Conservation (phyloP, 345 rosid genomes). For the Bruguiera sexangula region DNA sequence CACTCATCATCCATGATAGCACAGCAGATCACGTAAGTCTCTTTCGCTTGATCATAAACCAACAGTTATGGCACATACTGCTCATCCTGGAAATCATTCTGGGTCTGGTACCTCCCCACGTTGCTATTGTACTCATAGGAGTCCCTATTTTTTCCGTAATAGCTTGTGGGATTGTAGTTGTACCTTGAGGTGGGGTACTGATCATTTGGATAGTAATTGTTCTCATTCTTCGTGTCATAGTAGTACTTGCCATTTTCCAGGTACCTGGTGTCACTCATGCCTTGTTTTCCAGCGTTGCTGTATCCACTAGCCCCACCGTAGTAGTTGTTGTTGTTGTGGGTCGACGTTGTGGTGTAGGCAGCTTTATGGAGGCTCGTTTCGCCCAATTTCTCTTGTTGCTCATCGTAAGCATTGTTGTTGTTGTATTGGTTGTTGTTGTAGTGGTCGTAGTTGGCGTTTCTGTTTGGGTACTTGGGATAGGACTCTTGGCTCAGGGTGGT, state of each 20-base stretch:
- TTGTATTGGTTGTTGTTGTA: conserved; percentile 9
- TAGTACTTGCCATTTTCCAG: conserved; percentile 22
- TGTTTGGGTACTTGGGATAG: conserved; percentile 29
- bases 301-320: background rate
- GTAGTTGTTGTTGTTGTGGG: conserved; percentile 1
- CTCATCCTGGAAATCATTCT: conserved; percentile 18
- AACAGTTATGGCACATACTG: conserved; percentile 9
- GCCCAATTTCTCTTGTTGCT: conserved; percentile 11
- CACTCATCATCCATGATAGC: no score
- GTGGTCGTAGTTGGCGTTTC: conserved; percentile 16
- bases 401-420: conserved; percentile 4
- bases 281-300: conserved; percentile 15
- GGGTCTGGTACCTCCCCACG: conserved; percentile 18
- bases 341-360: background rate
- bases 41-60: no score
- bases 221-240: background rate
- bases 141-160: background rate
- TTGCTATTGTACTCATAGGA: background rate
- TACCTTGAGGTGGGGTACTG: conserved; percentile 1
- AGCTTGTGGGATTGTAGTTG: background rate
- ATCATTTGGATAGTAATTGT: background rate
- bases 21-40: no score
- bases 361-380: conserved; percentile 18
- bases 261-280: conserved; percentile 29
- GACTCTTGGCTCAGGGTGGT: conserved; percentile 24